Percentiles rank a stretch among this genome's conserved stretches.
Evolutionary conservation across 2,329 filamentous ascomycete genomes (phyloP).

Genomic region (Xylaria sp.): DNA sequence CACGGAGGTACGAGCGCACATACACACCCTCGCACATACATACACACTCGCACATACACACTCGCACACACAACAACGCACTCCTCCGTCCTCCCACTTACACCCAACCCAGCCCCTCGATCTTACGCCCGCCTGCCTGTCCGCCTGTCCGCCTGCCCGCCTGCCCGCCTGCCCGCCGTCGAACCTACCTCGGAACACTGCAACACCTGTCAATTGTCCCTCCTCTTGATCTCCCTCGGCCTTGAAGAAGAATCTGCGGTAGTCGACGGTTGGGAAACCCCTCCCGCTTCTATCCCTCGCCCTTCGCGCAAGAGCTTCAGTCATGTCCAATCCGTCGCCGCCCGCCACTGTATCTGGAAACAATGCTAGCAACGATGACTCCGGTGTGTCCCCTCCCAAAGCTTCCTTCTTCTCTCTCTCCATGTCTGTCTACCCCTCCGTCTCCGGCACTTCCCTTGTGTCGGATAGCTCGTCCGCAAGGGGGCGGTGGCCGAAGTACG

Average conservation of each 20-base stretch:
- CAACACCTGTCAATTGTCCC: constrained; percentile 8
- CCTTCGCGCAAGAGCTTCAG: constrained; percentile 25
- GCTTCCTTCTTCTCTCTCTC: constrained; percentile 18
- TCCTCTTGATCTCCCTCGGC: constrained; percentile 16
- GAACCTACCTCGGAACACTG: constrained; percentile 15
- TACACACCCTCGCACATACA: constrained; percentile 13
- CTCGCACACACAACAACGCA: constrained; percentile 7
- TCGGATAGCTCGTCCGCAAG: too few relatives aligned
- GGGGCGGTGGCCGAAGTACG: too few relatives aligned
- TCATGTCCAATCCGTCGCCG: constrained; percentile 40
- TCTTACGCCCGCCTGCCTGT: not conserved
- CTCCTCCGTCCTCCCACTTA: constrained; percentile 22
- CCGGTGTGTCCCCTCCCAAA: constrained; percentile 31
- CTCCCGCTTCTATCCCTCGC: constrained; percentile 10
- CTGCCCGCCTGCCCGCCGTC: constrained; percentile 11
- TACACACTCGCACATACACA: constrained; percentile 7
- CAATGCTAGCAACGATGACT: constrained; percentile 37
- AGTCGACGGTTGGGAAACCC: constrained; percentile 31
- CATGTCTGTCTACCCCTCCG: constrained; percentile 10
- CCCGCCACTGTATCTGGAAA: constrained; percentile 32
- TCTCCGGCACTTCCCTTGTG: too few relatives aligned
- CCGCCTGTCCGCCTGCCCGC: constrained; percentile 5
- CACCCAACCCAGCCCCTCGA: constrained; percentile 17
- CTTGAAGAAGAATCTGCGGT: constrained; percentile 15
- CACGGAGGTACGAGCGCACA: not conserved